Conservation (phyloP, 306 rosid genomes). For the Acacia confusa region DNA sequence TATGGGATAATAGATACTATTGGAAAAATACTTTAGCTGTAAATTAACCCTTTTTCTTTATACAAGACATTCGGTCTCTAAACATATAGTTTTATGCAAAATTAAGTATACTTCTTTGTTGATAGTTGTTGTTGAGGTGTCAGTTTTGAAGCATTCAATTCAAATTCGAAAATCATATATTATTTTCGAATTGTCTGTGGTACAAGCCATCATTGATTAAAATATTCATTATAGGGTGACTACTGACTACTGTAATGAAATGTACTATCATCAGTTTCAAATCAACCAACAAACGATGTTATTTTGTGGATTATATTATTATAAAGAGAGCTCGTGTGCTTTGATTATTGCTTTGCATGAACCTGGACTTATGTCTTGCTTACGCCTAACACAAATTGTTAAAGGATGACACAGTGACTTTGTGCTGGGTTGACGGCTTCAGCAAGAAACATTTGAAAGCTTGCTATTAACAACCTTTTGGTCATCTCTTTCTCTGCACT, state of each 20-base stretch:
- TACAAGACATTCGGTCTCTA: background rate
- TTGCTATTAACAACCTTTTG: constrained; percentile 39
- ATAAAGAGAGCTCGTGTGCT: background rate
- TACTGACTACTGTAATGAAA: background rate
- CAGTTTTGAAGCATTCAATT: constrained; percentile 4
- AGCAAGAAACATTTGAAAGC: constrained; percentile 50
- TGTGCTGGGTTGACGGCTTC: constrained; percentile 47
- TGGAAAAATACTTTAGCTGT: no score
- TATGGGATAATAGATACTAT: no score
- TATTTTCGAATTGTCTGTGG: background rate
- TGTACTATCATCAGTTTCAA: background rate
- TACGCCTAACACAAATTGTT: constrained; percentile 2
- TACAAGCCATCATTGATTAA: constrained; percentile 1
- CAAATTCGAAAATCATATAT: background rate
- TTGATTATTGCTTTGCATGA: constrained; percentile 24
- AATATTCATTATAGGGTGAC: background rate
- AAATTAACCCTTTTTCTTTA: no score
- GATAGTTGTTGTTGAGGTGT: background rate
- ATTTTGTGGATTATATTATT: background rate
- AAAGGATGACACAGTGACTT: constrained; percentile 19
- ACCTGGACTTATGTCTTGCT: constrained; percentile 14
- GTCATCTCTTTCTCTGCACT: constrained; percentile 2
- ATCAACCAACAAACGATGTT: background rate
- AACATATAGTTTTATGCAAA: background rate
- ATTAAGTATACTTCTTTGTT: background rate